Conservation (phyloP, 805 yeast genomes). For the Starmera quercuum region DNA sequence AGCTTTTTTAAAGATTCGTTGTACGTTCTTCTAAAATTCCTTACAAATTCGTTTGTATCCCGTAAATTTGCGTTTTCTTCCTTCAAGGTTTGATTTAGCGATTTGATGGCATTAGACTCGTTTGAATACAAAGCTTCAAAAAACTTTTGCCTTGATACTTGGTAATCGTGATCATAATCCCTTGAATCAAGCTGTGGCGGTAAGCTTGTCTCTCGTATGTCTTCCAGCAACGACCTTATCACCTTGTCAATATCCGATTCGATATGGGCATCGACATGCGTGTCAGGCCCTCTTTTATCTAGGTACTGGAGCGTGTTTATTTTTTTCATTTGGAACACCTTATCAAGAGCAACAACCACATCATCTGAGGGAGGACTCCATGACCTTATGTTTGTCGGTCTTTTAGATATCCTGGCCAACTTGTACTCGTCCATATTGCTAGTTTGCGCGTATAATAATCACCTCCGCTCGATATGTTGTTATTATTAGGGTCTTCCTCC, state of each 20-base stretch:
- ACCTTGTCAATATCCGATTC: neutral
- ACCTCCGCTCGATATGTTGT: too few relatives aligned
- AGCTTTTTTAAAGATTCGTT: slow-evolving; percentile 7
- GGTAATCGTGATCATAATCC: slow-evolving; percentile 16
- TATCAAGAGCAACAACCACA: slow-evolving; percentile 5
- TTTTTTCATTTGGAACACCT: slow-evolving; percentile 11
- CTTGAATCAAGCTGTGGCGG: slow-evolving; percentile 8
- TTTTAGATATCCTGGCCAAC: slow-evolving; percentile 11
- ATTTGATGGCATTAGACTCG: slow-evolving; percentile 12
- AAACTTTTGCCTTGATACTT: slow-evolving; percentile 9
- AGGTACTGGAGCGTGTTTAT: slow-evolving; percentile 5
- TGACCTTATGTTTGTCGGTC: slow-evolving; percentile 7
- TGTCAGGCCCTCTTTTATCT: neutral
- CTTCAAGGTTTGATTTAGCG: slow-evolving; percentile 5
- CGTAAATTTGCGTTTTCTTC: slow-evolving; percentile 7
- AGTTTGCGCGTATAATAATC: too few relatives aligned
- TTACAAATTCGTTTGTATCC: slow-evolving; percentile 6
- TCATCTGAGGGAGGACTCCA: slow-evolving; percentile 12
- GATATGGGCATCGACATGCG: neutral
- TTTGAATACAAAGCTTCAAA: slow-evolving; percentile 10
- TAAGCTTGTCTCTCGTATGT: slow-evolving; percentile 3
- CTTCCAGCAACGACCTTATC: neutral
- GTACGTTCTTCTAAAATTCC: slow-evolving; percentile 7
- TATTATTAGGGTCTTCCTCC: too few relatives aligned
- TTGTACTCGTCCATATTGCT: slow-evolving; percentile 8